Percentiles rank a stretch among this genome's conserved stretches.
Evolutionary conservation across 2,329 filamentous ascomycete genomes (phyloP).

Genomic region (Colletotrichum acutatum): DNA sequence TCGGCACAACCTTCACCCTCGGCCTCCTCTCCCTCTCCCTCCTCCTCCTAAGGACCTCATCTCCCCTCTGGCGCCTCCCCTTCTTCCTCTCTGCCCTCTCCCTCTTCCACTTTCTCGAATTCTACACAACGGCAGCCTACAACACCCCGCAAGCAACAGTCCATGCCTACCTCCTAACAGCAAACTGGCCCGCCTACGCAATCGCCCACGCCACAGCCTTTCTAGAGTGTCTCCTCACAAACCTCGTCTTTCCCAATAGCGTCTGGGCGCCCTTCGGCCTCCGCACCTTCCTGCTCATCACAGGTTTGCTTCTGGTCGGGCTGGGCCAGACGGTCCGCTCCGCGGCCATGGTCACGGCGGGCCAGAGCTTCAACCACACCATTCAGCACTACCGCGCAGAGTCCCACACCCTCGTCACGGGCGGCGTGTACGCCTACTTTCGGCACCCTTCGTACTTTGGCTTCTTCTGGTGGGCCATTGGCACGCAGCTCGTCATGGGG

Average conservation of each 20-base stretch:
- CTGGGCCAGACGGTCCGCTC: conserved; percentile 81
- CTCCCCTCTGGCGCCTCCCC: conserved; percentile 69
- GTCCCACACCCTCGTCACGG: conserved; percentile 84
- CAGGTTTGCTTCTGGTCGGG: conserved; percentile 72
- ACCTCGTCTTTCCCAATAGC: conserved; percentile 63
- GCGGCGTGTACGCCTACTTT: conserved; percentile 79
- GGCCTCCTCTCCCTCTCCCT: conserved; percentile 45
- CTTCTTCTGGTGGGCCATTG: conserved; percentile 98
- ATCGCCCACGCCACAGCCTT: conserved; percentile 82
- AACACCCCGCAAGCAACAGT: conserved; percentile 81
- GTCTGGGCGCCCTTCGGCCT: conserved; percentile 57
- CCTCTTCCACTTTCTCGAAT: conserved; percentile 96
- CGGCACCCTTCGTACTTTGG: conserved; percentile 96
- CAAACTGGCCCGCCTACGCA: conserved; percentile 87
- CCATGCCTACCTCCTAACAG: conserved; percentile 82
- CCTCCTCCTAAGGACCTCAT: conserved; percentile 50
- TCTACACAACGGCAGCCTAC: conserved; percentile 86
- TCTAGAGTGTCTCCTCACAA: conserved; percentile 75
- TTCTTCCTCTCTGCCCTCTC: conserved; percentile 77
- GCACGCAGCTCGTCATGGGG: conserved; percentile 89
- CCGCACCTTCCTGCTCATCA: conserved; percentile 54
- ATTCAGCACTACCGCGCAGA: conserved; percentile 77
- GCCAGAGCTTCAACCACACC: conserved; percentile 90
- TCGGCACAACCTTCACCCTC: conserved; percentile 57
- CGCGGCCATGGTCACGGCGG: conserved; percentile 89